These are phyloP conservation scores for Naematelia encephala DNA, from an alignment of 768 basidiomycete genomes.

Conservation along the genomic window DNA sequence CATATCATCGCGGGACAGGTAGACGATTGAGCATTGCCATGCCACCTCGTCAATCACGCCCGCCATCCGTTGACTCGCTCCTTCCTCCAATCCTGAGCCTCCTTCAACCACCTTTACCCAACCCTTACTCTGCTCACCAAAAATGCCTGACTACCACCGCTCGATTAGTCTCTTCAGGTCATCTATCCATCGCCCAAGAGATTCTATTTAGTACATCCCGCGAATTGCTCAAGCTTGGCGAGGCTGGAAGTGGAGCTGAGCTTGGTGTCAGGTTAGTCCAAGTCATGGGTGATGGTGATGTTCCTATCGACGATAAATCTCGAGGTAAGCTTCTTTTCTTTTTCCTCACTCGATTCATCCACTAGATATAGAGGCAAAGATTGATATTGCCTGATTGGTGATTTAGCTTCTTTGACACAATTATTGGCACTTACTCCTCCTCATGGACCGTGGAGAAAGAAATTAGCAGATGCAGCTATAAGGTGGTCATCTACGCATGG, in stretches of 20 bases:
- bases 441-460: constrained; percentile 82
- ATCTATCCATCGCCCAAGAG: constrained; percentile 83
- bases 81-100: constrained; percentile 44
- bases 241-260: constrained; percentile 87
- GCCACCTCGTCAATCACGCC: constrained; percentile 40
- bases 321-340: constrained; percentile 60
- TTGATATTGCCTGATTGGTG: neutral
- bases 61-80: constrained; percentile 34
- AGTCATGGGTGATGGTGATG: constrained; percentile 72
- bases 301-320: constrained; percentile 69
- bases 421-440: constrained; percentile 81
- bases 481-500: constrained; percentile 81
- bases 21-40: constrained; percentile 13
- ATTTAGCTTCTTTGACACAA: constrained; percentile 79
- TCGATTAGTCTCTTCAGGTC: constrained; percentile 57
- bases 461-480: constrained; percentile 75
- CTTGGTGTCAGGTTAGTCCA: constrained; percentile 74
- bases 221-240: constrained; percentile 81
- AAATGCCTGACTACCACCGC: constrained; percentile 94
- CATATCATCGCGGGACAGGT: too few species aligned
- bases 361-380: neutral
- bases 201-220: constrained; percentile 86
- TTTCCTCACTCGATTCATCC: neutral
- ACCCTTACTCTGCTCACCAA: constrained; percentile 89
- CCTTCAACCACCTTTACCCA: constrained; percentile 58